Conservation (phyloP, 139 green algal genomes). For the Haematococcus lacustris region DNA sequence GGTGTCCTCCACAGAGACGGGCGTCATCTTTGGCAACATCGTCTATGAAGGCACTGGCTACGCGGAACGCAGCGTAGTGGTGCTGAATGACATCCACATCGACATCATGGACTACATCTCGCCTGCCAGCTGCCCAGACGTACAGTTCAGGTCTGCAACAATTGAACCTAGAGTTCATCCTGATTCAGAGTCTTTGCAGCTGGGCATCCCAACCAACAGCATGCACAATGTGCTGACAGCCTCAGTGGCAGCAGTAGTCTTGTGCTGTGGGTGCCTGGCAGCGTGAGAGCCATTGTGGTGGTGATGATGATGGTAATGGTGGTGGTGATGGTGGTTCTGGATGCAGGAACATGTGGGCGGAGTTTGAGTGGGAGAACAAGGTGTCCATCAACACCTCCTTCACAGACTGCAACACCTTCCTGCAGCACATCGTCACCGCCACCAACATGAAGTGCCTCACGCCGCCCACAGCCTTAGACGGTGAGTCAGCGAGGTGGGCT, state of each 20-base stretch:
- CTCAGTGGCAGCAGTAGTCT: not conserved
- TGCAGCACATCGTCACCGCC: constrained; percentile 88
- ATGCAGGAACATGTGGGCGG: constrained; percentile 96
- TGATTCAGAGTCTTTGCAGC: not conserved
- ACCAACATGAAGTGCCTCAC: constrained; percentile 98
- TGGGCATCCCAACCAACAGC: too few relatives aligned
- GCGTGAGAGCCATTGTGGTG: too few relatives aligned
- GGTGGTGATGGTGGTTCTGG: not conserved
- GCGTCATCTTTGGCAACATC: constrained; percentile 99
- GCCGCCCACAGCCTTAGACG: constrained; percentile 74
- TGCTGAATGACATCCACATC: constrained; percentile 98
- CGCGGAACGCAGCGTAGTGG: constrained; percentile 76
- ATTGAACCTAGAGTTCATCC: not conserved
- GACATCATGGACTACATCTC: constrained; percentile 99
- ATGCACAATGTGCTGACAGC: not conserved
- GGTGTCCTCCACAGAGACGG: constrained; percentile 96
- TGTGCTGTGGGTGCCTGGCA: not conserved
- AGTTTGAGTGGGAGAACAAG: constrained; percentile 99
- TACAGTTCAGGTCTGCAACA: constrained; percentile 58
- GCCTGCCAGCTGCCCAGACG: constrained; percentile 80
- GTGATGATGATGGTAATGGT: not conserved
- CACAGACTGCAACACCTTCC: constrained; percentile 74
- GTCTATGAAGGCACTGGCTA: constrained; percentile 88
- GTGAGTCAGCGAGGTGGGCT: too few relatives aligned
- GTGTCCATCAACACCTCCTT: constrained; percentile 93